These are phyloP conservation scores for Tulasnella calospora DNA, from an alignment of 768 basidiomycete genomes.

Conservation along the genomic window DNA sequence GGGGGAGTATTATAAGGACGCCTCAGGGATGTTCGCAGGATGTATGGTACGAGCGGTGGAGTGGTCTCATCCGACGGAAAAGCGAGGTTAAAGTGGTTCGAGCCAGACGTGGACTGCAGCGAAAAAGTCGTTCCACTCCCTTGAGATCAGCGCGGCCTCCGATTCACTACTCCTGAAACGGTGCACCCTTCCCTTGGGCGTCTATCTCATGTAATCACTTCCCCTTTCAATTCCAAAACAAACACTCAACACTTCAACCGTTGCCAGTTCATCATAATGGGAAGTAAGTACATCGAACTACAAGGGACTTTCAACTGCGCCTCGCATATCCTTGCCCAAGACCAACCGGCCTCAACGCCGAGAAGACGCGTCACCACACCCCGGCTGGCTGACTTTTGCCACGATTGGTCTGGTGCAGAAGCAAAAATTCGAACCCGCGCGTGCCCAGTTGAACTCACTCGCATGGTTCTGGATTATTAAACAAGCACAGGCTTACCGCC, in stretches of 20 bases:
- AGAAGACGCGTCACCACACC: neutral
- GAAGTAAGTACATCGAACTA: neutral
- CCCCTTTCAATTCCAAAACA: constrained; percentile 4
- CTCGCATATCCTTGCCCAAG: neutral
- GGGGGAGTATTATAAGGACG: neutral
- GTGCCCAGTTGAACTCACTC: neutral
- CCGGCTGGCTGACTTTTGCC: neutral
- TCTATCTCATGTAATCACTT: constrained; percentile 8
- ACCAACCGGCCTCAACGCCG: neutral
- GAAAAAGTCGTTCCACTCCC: neutral
- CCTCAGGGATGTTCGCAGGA: neutral
- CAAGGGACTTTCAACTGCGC: neutral
- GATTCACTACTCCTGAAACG: neutral
- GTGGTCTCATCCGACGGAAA: neutral
- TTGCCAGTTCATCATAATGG: neutral
- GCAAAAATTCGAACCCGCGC: neutral
- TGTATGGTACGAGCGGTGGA: neutral
- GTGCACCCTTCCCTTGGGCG: neutral
- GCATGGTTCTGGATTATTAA: too few species aligned
- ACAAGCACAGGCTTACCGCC: too few species aligned
- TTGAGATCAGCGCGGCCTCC: neutral
- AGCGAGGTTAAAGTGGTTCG: neutral
- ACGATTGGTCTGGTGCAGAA: neutral
- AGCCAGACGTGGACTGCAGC: too few species aligned
- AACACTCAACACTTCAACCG: neutral